Percentiles rank a stretch among this genome's conserved stretches.
These are phyloP conservation scores for Heterococcus sp. DNA, from an alignment of 108 stramenopile genomes.

Conservation along the genomic window DNA sequence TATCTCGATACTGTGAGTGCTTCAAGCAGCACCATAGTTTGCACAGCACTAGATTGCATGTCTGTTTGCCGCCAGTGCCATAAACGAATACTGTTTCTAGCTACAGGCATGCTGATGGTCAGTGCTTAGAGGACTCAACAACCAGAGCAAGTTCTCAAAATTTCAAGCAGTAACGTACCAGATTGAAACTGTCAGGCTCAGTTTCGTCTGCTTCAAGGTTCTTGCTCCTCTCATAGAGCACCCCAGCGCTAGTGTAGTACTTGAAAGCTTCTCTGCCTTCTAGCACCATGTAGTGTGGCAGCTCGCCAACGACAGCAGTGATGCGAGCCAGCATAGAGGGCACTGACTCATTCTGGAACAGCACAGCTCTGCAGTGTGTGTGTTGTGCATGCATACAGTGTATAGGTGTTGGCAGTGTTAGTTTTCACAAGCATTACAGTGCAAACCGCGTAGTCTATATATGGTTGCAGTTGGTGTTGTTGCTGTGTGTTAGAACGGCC, in stretches of 20 bases:
- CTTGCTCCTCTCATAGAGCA: conserved; percentile 67
- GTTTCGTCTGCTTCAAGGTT: background rate
- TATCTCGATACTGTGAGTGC: too few relatives aligned
- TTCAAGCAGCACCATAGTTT: background rate
- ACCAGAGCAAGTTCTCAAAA: background rate
- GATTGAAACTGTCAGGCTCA: background rate
- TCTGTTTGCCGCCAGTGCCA: background rate
- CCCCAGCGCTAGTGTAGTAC: conserved; percentile 77
- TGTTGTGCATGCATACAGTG: too few relatives aligned
- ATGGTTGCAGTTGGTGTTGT: too few relatives aligned
- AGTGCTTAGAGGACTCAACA: background rate
- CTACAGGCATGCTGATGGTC: background rate
- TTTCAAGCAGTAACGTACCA: background rate
- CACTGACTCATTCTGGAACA: conserved; percentile 82
- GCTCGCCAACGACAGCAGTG: conserved; percentile 76
- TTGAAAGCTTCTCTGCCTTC: conserved; percentile 68
- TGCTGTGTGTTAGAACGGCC: too few relatives aligned
- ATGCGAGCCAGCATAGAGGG: conserved; percentile 83
- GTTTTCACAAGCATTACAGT: too few relatives aligned
- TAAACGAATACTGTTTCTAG: background rate
- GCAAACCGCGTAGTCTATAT: too few relatives aligned
- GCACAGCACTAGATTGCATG: background rate
- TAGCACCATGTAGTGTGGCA: conserved; percentile 77
- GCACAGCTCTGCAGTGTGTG: conserved; percentile 70
- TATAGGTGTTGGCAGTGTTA: too few relatives aligned